phyloP scores from a whole-genome alignment of 768 basidiomycete genomes.

The Exidia glandulosa region DNA sequence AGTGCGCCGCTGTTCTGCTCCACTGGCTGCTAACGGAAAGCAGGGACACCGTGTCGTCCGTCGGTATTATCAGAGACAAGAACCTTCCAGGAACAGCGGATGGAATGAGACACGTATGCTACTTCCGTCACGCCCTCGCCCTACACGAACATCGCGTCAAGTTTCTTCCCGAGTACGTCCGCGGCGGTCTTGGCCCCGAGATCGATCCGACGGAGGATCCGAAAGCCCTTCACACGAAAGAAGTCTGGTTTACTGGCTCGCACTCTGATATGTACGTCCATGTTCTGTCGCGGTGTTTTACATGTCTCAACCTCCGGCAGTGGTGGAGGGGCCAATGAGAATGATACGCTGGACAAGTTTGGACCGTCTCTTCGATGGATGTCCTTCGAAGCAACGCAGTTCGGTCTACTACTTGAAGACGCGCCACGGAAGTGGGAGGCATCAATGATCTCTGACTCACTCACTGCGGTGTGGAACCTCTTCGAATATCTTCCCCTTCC shows the following conservation, averaged over 20 bases:
- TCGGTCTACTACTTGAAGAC: constrained; percentile 15
- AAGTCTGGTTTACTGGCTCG: constrained; percentile 32
- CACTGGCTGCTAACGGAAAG: no score
- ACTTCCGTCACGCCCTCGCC: constrained; percentile 36
- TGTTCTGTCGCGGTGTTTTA: neutral
- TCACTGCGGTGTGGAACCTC: no score
- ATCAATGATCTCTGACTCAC: no score
- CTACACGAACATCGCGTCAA: constrained; percentile 38
- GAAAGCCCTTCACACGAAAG: constrained; percentile 7
- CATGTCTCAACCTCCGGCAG: no score
- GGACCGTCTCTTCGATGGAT: constrained; percentile 21
- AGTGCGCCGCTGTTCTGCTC: no score
- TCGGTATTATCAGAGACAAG: constrained; percentile 24
- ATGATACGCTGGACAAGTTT: constrained; percentile 5
- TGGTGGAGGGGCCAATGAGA: constrained; percentile 12
- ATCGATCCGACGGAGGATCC: constrained; percentile 13
- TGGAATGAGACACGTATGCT: constrained; percentile 23
- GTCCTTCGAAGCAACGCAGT: constrained; percentile 18
- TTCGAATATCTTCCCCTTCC: no score
- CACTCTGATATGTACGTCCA: constrained; percentile 29
- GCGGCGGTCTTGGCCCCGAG: constrained; percentile 8
- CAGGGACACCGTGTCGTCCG: constrained; percentile 19
- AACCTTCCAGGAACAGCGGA: constrained; percentile 22
- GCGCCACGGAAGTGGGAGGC: no score
- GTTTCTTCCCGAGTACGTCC: constrained; percentile 33